These are phyloP conservation scores for Chrysanthemum seticuspe DNA, from an alignment of 129 eudicot species.

Conservation along the genomic window DNA sequence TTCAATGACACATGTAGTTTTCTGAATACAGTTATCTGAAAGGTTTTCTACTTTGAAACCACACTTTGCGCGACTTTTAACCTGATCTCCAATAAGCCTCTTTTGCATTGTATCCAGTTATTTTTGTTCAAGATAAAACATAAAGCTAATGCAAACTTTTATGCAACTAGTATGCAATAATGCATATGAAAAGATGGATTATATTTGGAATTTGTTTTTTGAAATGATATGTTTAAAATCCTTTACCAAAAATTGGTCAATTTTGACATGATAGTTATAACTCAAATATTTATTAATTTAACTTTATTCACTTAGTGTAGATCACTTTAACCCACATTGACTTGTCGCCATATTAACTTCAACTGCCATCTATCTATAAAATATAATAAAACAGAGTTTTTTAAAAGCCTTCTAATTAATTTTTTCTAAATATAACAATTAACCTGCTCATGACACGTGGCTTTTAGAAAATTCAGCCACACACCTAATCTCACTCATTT, in stretches of 20 bases:
- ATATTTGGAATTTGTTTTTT: neutral
- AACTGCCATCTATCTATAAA: too few species aligned
- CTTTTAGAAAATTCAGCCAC: too few species aligned
- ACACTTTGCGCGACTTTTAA: neutral
- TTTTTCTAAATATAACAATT: too few species aligned
- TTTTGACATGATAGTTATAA: constrained; percentile 9
- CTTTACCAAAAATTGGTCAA: neutral
- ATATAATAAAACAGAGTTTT: too few species aligned
- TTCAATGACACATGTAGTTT: neutral
- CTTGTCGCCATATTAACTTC: neutral
- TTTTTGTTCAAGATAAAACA: too few species aligned
- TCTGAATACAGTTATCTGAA: too few species aligned
- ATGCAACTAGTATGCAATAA: neutral
- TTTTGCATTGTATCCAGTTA: neutral
- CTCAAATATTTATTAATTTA: neutral
- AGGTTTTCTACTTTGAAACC: neutral
- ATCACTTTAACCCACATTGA: too few species aligned
- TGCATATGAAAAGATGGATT: too few species aligned
- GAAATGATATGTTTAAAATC: neutral
- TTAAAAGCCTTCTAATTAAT: too few species aligned
- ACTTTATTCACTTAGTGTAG: neutral
- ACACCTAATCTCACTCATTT: too few species aligned
- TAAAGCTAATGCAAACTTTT: neutral
- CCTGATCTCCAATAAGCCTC: neutral
- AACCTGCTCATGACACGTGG: too few species aligned